Percentiles rank a stretch among this genome's conserved stretches.
Evolutionary conservation across 306 rosid species (phyloP).

Genomic region (Acacia acuminata): DNA sequence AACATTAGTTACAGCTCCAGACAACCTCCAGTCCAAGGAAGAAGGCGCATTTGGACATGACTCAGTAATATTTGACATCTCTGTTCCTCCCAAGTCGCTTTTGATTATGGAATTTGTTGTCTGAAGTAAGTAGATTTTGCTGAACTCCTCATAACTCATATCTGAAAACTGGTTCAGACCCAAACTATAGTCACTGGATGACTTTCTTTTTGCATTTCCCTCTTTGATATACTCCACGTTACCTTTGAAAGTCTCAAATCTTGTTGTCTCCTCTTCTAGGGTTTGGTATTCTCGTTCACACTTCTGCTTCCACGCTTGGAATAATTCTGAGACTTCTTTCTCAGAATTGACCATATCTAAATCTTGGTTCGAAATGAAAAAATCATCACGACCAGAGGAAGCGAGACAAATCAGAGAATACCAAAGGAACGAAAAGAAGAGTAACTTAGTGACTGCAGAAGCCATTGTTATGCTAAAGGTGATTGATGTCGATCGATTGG

Average conservation of each 20-base stretch:
- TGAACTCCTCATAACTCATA: not conserved
- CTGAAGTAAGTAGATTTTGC: not conserved
- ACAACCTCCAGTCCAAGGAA: not conserved
- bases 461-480: not conserved
- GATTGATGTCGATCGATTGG: too few relatives aligned
- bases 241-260: not conserved
- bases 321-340: not conserved
- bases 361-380: not conserved
- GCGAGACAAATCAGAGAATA: not conserved
- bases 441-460: not conserved
- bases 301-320: not conserved
- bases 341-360: not conserved
- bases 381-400: not conserved
- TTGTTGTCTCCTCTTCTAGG: not conserved
- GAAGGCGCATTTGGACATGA: not conserved
- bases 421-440: not conserved
- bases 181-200: not conserved
- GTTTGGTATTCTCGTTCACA: not conserved
- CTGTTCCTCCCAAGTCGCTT: not conserved
- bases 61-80: not conserved
- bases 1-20: not conserved
- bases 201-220: not conserved
- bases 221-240: not conserved
- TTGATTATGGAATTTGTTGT: not conserved
- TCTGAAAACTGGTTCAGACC: not conserved